These are phyloP conservation scores for Hygrophoropsis aurantiaca DNA, from an alignment of 768 basidiomycete genomes.

Conservation along the genomic window DNA sequence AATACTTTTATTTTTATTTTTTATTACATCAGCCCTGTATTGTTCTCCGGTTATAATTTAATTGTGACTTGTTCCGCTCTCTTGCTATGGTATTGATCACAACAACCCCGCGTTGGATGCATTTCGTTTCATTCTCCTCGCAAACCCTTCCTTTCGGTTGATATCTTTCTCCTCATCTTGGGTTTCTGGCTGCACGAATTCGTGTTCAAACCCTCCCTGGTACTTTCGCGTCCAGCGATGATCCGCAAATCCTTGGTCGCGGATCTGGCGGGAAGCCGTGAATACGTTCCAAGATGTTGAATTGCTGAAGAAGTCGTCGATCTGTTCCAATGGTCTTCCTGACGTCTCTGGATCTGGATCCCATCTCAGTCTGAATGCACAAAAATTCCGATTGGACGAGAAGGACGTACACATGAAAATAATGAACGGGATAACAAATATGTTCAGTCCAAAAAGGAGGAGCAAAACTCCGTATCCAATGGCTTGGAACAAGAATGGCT, in stretches of 20 bases:
- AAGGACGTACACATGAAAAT: slow-evolving; percentile 4
- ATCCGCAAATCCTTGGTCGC: neutral
- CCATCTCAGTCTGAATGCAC: neutral
- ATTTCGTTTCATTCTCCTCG: neutral
- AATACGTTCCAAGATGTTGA: slow-evolving; percentile 7
- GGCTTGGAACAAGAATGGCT: slow-evolving; percentile 9
- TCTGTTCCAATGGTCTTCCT: slow-evolving; percentile 4
- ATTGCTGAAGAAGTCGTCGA: slow-evolving; percentile 7
- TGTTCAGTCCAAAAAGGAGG: slow-evolving; percentile 6
- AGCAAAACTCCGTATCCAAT: slow-evolving; percentile 6
- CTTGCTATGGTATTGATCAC: neutral
- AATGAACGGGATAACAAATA: slow-evolving; percentile 7
- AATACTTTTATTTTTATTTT: no score
- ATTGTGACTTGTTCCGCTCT: no score
- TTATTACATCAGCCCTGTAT: no score
- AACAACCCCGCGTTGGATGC: neutral
- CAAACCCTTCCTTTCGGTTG: neutral
- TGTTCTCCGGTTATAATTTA: no score
- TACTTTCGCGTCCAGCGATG: neutral
- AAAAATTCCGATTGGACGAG: neutral
- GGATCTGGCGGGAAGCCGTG: neutral
- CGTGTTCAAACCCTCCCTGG: neutral
- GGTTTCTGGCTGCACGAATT: neutral
- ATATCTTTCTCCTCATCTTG: neutral
- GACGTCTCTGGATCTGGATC: slow-evolving; percentile 5